A percentile compares a stretch with the other conserved stretches of the same genome.
Evolutionary conservation across 2,329 filamentous ascomycete species (phyloP).

Genomic region (Cladosporium colombiae): DNA sequence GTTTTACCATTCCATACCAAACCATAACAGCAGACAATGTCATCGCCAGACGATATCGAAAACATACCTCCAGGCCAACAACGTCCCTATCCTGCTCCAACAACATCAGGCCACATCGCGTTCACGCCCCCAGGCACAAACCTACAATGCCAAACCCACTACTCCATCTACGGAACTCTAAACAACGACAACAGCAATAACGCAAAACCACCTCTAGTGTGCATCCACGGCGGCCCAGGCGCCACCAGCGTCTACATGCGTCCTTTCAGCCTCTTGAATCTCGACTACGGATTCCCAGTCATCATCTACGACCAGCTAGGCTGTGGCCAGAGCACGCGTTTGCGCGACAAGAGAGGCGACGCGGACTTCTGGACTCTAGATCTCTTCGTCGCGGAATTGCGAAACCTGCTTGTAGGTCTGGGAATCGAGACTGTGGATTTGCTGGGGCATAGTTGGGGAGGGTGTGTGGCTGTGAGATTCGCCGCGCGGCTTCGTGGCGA

Average conservation of each 20-base stretch:
- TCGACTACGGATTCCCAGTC: conserved; percentile 44
- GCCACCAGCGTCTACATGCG: conserved; percentile 41
- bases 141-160: conserved; percentile 43
- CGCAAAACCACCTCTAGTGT: conserved; percentile 37
- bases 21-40: background rate
- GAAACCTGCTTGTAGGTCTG: conserved; percentile 49
- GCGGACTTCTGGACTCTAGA: conserved; percentile 50
- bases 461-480: conserved; percentile 51
- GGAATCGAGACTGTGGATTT: conserved; percentile 48
- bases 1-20: background rate
- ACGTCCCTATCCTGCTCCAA: background rate
- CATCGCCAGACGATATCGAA: background rate
- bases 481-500: conserved; percentile 32
- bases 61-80: background rate
- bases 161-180: conserved; percentile 42
- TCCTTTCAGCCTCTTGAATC: conserved; percentile 40
- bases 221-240: conserved; percentile 52
- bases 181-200: conserved; percentile 16
- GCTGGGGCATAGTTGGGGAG: conserved; percentile 56
- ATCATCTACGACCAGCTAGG: conserved; percentile 59
- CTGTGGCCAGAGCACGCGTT: conserved; percentile 51
- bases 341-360: conserved; percentile 49
- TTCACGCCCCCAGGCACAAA: conserved; percentile 31
- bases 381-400: conserved; percentile 40
- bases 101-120: conserved; percentile 23